Evolutionary conservation across 345 rosid genomes (phyloP).

Genomic region (Eucalyptus marginata): DNA sequence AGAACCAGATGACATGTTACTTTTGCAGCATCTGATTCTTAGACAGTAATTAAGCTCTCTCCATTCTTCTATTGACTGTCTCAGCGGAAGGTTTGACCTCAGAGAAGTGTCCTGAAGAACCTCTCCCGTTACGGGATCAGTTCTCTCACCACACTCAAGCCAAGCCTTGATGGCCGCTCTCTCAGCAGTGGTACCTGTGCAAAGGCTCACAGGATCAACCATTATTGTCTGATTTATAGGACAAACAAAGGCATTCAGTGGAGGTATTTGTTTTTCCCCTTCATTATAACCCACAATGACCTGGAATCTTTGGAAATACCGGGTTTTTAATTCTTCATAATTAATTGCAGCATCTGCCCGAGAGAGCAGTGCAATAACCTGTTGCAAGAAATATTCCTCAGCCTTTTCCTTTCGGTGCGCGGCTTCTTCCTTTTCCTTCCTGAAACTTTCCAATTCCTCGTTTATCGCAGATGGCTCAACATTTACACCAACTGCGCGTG

Average conservation of each 20-base stretch:
- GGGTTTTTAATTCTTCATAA: conserved; percentile 32
- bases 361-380: conserved; percentile 65
- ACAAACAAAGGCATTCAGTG: conserved; percentile 42
- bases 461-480: conserved; percentile 60
- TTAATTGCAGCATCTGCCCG: conserved; percentile 67
- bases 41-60: conserved; percentile 63
- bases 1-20: conserved; percentile 25
- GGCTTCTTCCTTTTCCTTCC: conserved; percentile 57
- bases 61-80: conserved; percentile 70
- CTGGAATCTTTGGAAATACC: conserved; percentile 35
- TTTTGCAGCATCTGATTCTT: conserved; percentile 37
- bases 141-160: conserved; percentile 28
- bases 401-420: conserved; percentile 48
- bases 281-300: conserved; percentile 33
- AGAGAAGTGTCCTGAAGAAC: conserved; percentile 40
- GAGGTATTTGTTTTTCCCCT: conserved; percentile 30
- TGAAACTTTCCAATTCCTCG: conserved; percentile 52
- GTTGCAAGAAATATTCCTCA: conserved; percentile 52
- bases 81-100: conserved; percentile 46
- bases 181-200: conserved; percentile 69
- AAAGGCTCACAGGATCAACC: conserved; percentile 68
- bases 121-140: conserved; percentile 50
- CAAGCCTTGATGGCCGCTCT: conserved; percentile 47
- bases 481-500: conserved; percentile 55
- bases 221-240: conserved; percentile 27